Conservation (phyloP, 2,329 filamentous ascomycete genomes). For the Macroventuria anomochaeta region DNA sequence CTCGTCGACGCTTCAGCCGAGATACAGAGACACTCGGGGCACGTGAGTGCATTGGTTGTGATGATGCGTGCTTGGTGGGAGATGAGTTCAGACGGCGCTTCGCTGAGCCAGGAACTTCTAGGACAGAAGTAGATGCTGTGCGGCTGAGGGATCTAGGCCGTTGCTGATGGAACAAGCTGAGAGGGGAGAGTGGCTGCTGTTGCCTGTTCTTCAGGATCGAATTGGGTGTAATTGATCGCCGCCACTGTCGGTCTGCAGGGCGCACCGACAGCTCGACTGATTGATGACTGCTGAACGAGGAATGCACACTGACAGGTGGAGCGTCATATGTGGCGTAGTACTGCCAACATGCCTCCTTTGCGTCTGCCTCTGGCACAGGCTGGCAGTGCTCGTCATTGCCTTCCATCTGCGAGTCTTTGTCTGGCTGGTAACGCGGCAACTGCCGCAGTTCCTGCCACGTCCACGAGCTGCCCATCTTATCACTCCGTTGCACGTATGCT, state of each 20-base stretch:
- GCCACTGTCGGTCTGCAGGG: constrained; percentile 44
- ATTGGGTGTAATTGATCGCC: constrained; percentile 43
- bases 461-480: constrained; percentile 62
- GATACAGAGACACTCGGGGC: constrained; percentile 45
- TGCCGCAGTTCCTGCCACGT: constrained; percentile 73
- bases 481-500: constrained; percentile 72
- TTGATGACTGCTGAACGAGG: constrained; percentile 53
- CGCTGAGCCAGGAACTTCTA: constrained; percentile 32
- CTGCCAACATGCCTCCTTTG: constrained; percentile 70
- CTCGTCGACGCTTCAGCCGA: constrained; percentile 58
- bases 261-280: constrained; percentile 43
- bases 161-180: constrained; percentile 42
- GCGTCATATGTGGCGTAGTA: constrained; percentile 71
- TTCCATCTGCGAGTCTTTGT: constrained; percentile 45
- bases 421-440: constrained; percentile 63
- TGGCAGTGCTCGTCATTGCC: constrained; percentile 47
- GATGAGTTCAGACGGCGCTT: constrained; percentile 43
- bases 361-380: constrained; percentile 65
- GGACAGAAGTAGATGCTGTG: constrained; percentile 38
- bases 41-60: constrained; percentile 37
- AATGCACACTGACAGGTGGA: constrained; percentile 53
- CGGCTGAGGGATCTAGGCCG: constrained; percentile 37
- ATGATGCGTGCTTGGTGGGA: constrained; percentile 38
- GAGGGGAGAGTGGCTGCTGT: constrained; percentile 44
- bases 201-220: constrained; percentile 42